Conservation (phyloP, 1,139 yeast genomes). For the Tardiomyces blankii region DNA sequence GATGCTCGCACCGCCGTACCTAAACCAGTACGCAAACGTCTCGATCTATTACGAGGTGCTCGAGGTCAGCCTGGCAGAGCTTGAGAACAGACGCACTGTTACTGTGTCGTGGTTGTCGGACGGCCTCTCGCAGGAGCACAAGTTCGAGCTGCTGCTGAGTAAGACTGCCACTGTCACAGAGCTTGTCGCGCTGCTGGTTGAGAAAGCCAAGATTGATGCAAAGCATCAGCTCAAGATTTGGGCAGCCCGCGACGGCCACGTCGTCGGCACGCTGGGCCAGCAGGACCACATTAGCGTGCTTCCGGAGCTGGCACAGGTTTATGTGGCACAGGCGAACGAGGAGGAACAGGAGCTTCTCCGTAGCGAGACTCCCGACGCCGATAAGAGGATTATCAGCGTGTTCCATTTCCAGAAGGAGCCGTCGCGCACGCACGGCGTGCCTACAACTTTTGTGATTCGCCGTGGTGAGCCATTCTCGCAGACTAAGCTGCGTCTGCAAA, state of each 20-base stretch:
- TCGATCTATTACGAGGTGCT: conserved; percentile 52
- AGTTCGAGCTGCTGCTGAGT: conserved; percentile 60
- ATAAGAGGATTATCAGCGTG: conserved; percentile 32
- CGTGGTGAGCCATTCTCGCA: conserved; percentile 46
- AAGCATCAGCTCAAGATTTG: conserved; percentile 39
- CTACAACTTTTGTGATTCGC: conserved; percentile 59
- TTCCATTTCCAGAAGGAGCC: conserved; percentile 72
- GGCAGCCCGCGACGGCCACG: conserved; percentile 31
- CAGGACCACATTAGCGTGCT: conserved; percentile 17
- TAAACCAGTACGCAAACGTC: neutral
- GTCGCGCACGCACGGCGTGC: conserved; percentile 70
- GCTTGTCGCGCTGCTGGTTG: conserved; percentile 44
- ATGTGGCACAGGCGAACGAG: conserved; percentile 25
- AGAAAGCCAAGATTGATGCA: conserved; percentile 39
- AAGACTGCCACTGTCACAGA: conserved; percentile 47
- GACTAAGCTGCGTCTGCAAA: conserved; percentile 61
- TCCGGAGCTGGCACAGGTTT: conserved; percentile 17
- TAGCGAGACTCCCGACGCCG: neutral
- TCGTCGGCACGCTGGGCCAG: conserved; percentile 14
- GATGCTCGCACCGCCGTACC: neutral
- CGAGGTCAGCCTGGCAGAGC: conserved; percentile 58
- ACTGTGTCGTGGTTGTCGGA: conserved; percentile 28
- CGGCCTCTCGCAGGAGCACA: conserved; percentile 37
- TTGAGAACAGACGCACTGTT: conserved; percentile 61
- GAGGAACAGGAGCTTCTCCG: conserved; percentile 15